These are phyloP conservation scores for Amphibolis antarctica DNA, from an alignment of 106 monocot species.

Conservation along the genomic window DNA sequence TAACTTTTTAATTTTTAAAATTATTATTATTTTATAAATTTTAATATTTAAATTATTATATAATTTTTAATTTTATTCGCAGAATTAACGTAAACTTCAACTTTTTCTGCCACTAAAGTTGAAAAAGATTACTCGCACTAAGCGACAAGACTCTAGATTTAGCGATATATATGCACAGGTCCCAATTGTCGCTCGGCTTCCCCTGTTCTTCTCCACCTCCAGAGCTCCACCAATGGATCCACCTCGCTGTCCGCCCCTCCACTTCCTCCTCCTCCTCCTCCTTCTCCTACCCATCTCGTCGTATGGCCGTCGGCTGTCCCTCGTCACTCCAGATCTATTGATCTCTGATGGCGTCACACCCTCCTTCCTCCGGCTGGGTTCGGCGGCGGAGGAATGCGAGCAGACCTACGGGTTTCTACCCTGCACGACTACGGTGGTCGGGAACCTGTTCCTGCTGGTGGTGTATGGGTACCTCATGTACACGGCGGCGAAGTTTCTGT, in stretches of 20 bases:
- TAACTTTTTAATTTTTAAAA: no score
- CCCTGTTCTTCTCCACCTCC: no score
- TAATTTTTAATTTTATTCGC: no score
- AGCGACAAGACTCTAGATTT: no score
- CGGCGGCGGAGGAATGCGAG: slow-evolving; percentile 40
- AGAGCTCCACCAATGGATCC: not conserved
- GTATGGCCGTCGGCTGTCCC: not conserved
- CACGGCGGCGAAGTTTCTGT: slow-evolving; percentile 62
- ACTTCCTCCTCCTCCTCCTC: slow-evolving; percentile 4
- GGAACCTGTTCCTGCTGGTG: slow-evolving; percentile 73
- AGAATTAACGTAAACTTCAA: no score
- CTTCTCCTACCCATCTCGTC: not conserved
- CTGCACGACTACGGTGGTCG: slow-evolving; percentile 59
- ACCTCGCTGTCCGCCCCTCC: no score
- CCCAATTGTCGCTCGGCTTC: no score
- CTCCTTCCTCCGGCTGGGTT: slow-evolving; percentile 2
- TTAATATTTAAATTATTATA: no score
- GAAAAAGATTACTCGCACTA: no score
- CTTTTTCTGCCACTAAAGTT: no score
- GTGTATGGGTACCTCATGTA: slow-evolving; percentile 84
- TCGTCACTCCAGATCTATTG: not conserved
- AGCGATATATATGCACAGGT: no score
- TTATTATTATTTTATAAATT: no score
- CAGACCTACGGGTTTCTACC: slow-evolving; percentile 75
- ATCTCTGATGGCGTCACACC: not conserved